These are phyloP conservation scores for Eimeria tenella DNA, from an alignment of 169 alveolate species.

Conservation along the genomic window DNA sequence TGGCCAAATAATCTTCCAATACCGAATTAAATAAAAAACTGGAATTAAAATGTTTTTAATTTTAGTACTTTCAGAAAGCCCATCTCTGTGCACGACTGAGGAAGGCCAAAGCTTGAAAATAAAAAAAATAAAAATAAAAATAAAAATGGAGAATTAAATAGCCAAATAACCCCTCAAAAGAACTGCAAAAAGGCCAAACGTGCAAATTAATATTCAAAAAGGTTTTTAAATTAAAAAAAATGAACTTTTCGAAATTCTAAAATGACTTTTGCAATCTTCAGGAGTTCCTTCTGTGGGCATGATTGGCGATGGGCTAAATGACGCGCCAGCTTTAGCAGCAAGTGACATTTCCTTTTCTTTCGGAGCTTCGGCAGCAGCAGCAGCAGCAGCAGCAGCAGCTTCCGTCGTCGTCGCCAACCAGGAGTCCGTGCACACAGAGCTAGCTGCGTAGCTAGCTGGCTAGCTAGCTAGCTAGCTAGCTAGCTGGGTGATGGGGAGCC, in stretches of 20 bases:
- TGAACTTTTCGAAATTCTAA: no score
- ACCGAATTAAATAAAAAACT: no score
- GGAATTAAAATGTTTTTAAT: background rate
- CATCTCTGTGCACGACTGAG: background rate
- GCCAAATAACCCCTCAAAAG: background rate
- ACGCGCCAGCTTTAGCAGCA: background rate
- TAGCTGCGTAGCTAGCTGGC: no score
- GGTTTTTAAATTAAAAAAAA: no score
- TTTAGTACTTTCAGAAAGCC: background rate
- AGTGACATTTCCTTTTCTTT: background rate
- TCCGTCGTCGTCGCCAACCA: background rate
- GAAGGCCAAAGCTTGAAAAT: background rate
- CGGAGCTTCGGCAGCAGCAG: background rate
- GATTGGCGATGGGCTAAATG: background rate
- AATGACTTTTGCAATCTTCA: no score
- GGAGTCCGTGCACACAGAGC: background rate
- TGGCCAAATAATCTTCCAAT: no score
- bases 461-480: no score
- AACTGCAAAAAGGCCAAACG: no score
- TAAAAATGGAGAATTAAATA: background rate
- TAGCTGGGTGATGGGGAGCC: no score
- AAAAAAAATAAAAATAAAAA: no score
- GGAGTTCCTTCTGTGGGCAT: background rate
- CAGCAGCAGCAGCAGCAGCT: background rate
- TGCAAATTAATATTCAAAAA: no score